Base-by-base conservation (phyloP, 2,329 filamentous ascomycete genomes). In the Fusarium equiseti region DNA sequence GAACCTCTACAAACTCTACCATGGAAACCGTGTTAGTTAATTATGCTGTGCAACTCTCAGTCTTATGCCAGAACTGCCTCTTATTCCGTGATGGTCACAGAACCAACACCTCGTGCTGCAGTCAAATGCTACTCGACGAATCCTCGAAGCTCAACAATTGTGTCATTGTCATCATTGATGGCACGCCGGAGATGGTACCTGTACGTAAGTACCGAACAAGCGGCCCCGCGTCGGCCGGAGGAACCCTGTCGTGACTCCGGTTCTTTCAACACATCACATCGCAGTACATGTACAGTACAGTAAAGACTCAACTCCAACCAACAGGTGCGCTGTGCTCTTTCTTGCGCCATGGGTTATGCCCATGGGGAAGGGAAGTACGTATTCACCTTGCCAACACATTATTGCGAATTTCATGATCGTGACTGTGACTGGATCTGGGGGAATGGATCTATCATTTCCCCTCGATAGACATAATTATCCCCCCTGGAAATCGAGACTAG, bases 81-180 rank as follows among this genome's bases (percentile, higher is more conserved):
- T 57, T 31, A 65, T 57, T 63, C 58, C 55, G 45, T 62, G 68
- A 58, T 52, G 10, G 51, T 59, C 35, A 53, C n/a, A 22, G 38
- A 53, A n/a, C n/a, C 20, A 59, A 59, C 66, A 64, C 63, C 63
- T 59, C 59, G 70, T 73, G 52, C 72, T 55, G 35, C 58, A 56
- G 62, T 64, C 62, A 66, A 66, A 56, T 69, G 59, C 55, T 68
- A 63, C 61, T 68, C 35, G 22, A 50, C 32, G 26, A 64, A 43
- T 59, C 48, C 49, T 51, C 49, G 52, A 50, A 50, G 27, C 43
- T 65, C 57, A 58, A 54, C 29, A 46, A 74, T 75, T 75, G 63
- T 75, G 71, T 75, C 73, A 75, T 75, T 61, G 67, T 68, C 74
- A 72, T 75, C 73, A 75, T 75, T 59, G 67, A 75, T 73, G 70